A percentile compares a stretch with the other conserved stretches of the same genome.
phyloP scores from a whole-genome alignment of 371 early-diverging fungal species.

The Mucor ambiguus region DNA sequence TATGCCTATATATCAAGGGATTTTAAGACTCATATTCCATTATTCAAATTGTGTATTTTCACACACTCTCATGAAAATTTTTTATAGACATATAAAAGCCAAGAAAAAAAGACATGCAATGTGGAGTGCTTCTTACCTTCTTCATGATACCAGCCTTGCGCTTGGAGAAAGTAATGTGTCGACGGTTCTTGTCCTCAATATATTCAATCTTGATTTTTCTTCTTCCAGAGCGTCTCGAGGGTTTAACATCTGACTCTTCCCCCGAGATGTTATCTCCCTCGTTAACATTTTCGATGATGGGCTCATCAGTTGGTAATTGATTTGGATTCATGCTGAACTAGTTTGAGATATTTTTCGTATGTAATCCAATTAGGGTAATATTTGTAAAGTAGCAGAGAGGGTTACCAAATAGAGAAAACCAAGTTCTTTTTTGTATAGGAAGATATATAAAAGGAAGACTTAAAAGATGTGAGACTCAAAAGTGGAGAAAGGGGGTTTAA shows the following conservation, averaged over 20 bases:
- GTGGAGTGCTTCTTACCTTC: conserved; percentile 62
- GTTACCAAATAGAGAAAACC: conserved; percentile 18
- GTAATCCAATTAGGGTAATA: conserved; percentile 20
- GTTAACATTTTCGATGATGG: conserved; percentile 14
- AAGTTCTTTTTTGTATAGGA: conserved; percentile 7
- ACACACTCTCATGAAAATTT: not conserved
- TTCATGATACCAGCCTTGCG: conserved; percentile 99
- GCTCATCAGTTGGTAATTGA: conserved; percentile 14
- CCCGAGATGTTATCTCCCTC: conserved; percentile 31
- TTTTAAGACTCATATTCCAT: not conserved
- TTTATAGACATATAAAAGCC: not conserved
- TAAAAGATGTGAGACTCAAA: not conserved
- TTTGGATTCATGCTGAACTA: conserved; percentile 14
- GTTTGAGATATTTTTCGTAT: not conserved
- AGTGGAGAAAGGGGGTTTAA: not conserved
- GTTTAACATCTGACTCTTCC: conserved; percentile 50
- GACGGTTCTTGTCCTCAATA: conserved; percentile 91
- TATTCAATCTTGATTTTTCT: conserved; percentile 97
- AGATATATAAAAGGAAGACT: conserved; percentile 1
- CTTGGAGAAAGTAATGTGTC: conserved; percentile 98
- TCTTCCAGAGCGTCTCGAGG: conserved; percentile 74
- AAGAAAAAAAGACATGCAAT: not conserved
- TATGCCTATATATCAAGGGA: conserved; percentile 69
- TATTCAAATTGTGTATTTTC: not conserved
- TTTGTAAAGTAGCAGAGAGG: conserved; percentile 9